These are phyloP conservation scores for Mitragyna speciosa DNA, from an alignment of 257 asterid genomes.

Conservation along the genomic window DNA sequence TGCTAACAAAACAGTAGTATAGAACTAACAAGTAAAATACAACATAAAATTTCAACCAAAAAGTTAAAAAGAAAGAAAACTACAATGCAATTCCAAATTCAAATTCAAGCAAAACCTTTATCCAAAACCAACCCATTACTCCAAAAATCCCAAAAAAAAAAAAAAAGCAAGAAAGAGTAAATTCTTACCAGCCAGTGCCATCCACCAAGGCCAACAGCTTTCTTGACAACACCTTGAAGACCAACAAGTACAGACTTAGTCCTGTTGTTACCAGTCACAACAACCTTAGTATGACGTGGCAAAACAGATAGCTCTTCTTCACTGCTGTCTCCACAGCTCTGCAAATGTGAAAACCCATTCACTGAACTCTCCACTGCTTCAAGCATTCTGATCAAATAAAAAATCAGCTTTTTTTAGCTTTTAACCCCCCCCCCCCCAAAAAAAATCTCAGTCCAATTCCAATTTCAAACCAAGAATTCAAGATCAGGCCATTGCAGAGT, in stretches of 20 bases:
- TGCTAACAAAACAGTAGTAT: neutral
- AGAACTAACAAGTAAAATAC: neutral
- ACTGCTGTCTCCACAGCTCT: constrained; percentile 78
- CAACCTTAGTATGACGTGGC: constrained; percentile 88
- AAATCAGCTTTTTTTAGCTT: neutral
- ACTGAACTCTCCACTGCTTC: constrained; percentile 48
- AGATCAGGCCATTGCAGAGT: constrained; percentile 30
- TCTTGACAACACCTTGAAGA: constrained; percentile 86
- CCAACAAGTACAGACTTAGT: constrained; percentile 92
- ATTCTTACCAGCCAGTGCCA: constrained; percentile 92
- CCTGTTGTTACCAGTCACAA: constrained; percentile 92
- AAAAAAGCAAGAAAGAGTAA: neutral
- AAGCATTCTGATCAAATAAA: constrained; percentile 40
- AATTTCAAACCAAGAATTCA: constrained; percentile 9
- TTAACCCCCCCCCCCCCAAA: too few relatives aligned
- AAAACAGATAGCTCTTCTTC: constrained; percentile 86
- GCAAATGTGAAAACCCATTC: constrained; percentile 56
- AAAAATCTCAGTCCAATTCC: neutral
- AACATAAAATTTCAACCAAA: neutral
- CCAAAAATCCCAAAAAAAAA: neutral
- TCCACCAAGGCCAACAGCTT: constrained; percentile 95
- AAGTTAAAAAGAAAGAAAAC: neutral
- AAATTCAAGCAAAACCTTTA: constrained; percentile 5
- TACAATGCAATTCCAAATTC: neutral
- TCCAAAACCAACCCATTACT: neutral